phyloP scores from a whole-genome alignment of 2,329 filamentous ascomycete species.

The Cladosporium velox region DNA sequence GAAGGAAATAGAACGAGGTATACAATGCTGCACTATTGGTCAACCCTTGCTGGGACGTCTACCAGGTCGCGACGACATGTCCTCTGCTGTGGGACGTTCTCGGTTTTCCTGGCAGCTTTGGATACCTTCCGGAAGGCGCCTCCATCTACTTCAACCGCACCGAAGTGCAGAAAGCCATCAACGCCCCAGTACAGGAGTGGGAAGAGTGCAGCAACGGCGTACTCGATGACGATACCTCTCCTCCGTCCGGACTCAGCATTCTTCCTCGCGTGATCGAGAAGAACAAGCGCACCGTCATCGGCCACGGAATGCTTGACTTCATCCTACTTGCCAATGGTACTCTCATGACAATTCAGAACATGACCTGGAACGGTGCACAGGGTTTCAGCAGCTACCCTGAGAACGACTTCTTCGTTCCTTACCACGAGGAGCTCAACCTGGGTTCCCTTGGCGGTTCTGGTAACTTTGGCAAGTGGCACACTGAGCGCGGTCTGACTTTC shows the following conservation, averaged over 20 bases:
- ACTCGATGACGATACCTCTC: conserved; percentile 54
- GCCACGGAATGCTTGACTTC: conserved; percentile 70
- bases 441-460: conserved; percentile 62
- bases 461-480: conserved; percentile 68
- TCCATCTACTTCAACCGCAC: conserved; percentile 49
- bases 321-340: conserved; percentile 69
- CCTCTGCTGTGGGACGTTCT: conserved; percentile 70
- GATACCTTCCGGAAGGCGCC: conserved; percentile 64
- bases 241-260: conserved; percentile 57
- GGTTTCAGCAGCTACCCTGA: conserved; percentile 66
- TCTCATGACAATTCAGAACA: conserved; percentile 73
- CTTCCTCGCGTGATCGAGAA: conserved; percentile 72
- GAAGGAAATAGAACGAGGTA: conserved; percentile 52
- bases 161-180: conserved; percentile 42
- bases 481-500: conserved; percentile 75
- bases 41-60: conserved; percentile 81
- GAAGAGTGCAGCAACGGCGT: conserved; percentile 56
- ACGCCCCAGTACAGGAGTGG: conserved; percentile 65
- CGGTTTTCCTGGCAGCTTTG: conserved; percentile 65
- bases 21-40: conserved; percentile 54
- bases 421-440: conserved; percentile 52
- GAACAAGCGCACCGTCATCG: conserved; percentile 72
- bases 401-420: conserved; percentile 69
- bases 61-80: conserved; percentile 72
- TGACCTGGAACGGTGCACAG: conserved; percentile 73